These are phyloP conservation scores for Auxenochlorella pyrenoidosa DNA, from an alignment of 139 green algal genomes.

Conservation along the genomic window DNA sequence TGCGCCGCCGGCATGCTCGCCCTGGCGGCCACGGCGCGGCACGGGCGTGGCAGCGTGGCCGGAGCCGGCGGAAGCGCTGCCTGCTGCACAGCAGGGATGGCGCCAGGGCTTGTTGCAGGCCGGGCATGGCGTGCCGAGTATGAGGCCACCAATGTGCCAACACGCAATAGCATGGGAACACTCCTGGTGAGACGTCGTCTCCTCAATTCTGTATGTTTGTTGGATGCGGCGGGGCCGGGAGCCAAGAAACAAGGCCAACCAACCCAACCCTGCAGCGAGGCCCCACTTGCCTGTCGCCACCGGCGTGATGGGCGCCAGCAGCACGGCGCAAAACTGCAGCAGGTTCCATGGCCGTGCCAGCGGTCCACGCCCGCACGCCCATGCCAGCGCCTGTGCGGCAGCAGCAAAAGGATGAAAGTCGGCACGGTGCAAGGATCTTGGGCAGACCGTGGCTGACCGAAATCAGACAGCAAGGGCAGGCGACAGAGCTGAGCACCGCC, in stretches of 20 bases:
- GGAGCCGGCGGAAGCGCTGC: no score
- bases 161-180: not conserved
- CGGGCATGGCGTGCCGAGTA: no score
- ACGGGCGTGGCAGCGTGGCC: not conserved
- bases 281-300: not conserved
- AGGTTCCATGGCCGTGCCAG: not conserved
- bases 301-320: slow-evolving; percentile 45
- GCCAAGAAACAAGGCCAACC: no score
- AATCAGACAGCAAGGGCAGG: not conserved
- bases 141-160: not conserved
- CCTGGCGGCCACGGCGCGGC: slow-evolving; percentile 1
- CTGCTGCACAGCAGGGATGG: no score
- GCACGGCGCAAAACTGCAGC: slow-evolving; percentile 36
- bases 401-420: not conserved
- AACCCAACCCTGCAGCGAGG: no score
- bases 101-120: no score
- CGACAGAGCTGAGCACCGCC: not conserved
- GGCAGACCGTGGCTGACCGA: not conserved
- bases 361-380: slow-evolving; percentile 21
- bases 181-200: no score
- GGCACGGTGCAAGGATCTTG: no score
- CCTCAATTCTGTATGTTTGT: no score
- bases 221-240: no score
- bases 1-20: slow-evolving; percentile 12
- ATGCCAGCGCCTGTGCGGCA: slow-evolving; percentile 30